Conservation (phyloP, 1,139 yeast genomes). For the Geotrichum armillariae region DNA sequence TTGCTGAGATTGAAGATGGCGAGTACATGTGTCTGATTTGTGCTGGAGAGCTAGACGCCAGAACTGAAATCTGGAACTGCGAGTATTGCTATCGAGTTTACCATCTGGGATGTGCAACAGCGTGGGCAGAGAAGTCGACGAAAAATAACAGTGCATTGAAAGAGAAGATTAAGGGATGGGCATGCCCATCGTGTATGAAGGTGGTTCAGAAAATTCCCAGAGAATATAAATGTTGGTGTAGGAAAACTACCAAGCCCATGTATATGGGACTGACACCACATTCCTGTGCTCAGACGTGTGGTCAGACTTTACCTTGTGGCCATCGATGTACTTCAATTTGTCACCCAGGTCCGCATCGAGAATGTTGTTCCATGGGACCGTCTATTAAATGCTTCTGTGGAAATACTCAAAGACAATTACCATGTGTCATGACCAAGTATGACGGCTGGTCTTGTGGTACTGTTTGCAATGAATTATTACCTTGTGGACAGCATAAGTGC, state of each 20-base stretch:
- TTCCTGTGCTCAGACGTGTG: constrained; percentile 87
- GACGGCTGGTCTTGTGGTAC: constrained; percentile 70
- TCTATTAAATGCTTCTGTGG: constrained; percentile 76
- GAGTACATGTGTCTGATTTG: constrained; percentile 79
- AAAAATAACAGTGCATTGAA: constrained; percentile 24
- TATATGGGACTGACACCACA: constrained; percentile 68
- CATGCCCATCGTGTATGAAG: constrained; percentile 84
- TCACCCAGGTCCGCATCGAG: constrained; percentile 89
- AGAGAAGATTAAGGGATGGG: constrained; percentile 54
- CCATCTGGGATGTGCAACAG: constrained; percentile 75
- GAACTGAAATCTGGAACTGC: constrained; percentile 74
- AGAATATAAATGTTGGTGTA: constrained; percentile 87
- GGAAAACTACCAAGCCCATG: constrained; percentile 67
- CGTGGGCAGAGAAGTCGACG: constrained; percentile 70
- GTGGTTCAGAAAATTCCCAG: constrained; percentile 55
- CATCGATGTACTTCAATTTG: constrained; percentile 77
- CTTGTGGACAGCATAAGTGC: constrained; percentile 79
- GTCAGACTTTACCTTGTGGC: constrained; percentile 56
- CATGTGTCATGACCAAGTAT: constrained; percentile 72
- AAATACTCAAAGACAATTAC: constrained; percentile 60
- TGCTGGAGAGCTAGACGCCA: constrained; percentile 73
- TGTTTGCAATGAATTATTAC: constrained; percentile 55
- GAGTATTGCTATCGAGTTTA: constrained; percentile 71
- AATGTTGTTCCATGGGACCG: constrained; percentile 79
- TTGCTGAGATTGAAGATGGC: constrained; percentile 62